These are phyloP conservation scores for Daldinia sp. DNA, from an alignment of 2,329 filamentous ascomycete species.

Conservation along the genomic window DNA sequence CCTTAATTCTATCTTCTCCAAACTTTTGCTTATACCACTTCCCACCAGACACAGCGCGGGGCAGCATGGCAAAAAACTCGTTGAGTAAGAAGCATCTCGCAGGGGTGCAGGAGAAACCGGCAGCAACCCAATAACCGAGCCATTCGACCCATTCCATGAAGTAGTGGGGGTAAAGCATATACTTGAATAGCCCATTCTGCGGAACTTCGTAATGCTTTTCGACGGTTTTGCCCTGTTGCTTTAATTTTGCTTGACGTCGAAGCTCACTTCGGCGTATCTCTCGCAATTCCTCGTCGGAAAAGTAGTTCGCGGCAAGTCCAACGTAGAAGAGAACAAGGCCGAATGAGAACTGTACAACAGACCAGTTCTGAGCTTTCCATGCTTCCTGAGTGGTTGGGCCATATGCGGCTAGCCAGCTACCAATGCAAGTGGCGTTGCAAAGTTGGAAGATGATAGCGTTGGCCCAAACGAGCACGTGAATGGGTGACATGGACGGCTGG, in stretches of 20 bases:
- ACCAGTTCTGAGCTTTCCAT: constrained; percentile 59
- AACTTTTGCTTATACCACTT: constrained; percentile 91
- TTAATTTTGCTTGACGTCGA: constrained; percentile 65
- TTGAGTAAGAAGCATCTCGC: constrained; percentile 87
- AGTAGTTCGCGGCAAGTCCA: constrained; percentile 84
- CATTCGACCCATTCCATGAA: constrained; percentile 98
- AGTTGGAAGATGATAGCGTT: constrained; percentile 80
- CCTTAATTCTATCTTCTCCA: constrained; percentile 82
- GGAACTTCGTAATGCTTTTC: constrained; percentile 91
- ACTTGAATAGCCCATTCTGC: constrained; percentile 82
- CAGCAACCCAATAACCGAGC: constrained; percentile 86
- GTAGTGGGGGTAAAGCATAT: constrained; percentile 92
- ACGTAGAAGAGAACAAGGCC: constrained; percentile 82
- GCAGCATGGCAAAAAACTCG: constrained; percentile 90
- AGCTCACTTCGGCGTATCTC: constrained; percentile 82
- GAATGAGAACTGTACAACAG: constrained; percentile 62
- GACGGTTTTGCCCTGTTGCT: constrained; percentile 60
- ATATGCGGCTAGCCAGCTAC: constrained; percentile 85
- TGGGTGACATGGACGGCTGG: constrained; percentile 92
- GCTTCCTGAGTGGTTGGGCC: constrained; percentile 71
- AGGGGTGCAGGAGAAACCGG: constrained; percentile 75
- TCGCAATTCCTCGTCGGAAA: constrained; percentile 89
- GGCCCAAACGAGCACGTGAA: constrained; percentile 76
- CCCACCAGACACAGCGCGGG: constrained; percentile 82
- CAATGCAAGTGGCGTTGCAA: constrained; percentile 81